A percentile compares a stretch with the other conserved stretches of the same genome.
phyloP scores from a whole-genome alignment of 2,329 filamentous ascomycete genomes.

The Fusarium humuli region DNA sequence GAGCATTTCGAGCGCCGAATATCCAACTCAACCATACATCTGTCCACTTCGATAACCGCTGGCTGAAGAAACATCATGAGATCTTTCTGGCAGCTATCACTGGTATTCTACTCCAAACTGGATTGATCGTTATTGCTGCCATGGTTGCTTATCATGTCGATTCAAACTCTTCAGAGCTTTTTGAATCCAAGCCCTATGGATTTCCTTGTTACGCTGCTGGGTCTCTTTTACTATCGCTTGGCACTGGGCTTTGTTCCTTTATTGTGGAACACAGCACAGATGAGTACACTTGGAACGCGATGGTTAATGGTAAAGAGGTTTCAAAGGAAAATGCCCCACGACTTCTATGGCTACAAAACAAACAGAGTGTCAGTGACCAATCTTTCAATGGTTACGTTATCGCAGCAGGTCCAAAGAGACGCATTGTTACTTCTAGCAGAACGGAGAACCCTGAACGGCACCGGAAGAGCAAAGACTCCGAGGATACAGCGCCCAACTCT shows the following conservation, averaged over 20 bases:
- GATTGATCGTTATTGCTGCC: not conserved
- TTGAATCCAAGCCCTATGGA: not conserved
- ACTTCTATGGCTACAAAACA: not conserved
- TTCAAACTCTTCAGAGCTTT: fast-evolving
- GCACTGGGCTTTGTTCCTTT: not conserved
- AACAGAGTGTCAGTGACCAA: not conserved
- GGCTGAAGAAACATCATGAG: too few species aligned
- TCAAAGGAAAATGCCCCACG: too few species aligned
- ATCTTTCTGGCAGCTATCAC: not conserved
- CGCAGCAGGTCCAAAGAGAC: fast-evolving
- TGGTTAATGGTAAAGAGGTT: fast-evolving
- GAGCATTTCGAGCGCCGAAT: too few species aligned
- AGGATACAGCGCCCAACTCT: not conserved
- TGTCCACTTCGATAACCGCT: too few species aligned
- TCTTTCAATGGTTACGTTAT: not conserved
- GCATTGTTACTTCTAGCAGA: not conserved
- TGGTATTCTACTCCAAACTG: not conserved
- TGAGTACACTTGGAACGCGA: not conserved
- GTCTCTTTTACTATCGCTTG: not conserved
- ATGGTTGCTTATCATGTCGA: fast-evolving
- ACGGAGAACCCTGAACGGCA: not conserved
- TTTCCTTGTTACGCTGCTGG: not conserved
- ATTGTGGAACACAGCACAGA: not conserved
- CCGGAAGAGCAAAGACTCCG: too few species aligned
- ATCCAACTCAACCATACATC: too few species aligned